Evolutionary conservation across 139 green algal species (phyloP), one percentile per base, ranked within the genome.

Genomic region (Chlorella sp.): DNA sequence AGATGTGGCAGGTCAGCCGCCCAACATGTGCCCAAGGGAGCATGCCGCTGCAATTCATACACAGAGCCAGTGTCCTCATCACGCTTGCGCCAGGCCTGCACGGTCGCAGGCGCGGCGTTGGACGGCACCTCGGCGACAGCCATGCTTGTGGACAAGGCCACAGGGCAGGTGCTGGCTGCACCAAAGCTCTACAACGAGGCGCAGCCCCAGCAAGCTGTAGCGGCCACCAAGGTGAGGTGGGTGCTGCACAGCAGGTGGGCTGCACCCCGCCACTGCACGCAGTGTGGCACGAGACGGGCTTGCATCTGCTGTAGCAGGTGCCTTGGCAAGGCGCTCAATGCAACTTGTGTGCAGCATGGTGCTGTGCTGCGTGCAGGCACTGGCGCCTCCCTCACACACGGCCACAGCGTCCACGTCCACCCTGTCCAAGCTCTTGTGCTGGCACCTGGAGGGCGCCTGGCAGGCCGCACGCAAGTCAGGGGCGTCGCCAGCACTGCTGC

Each of bases 61-160:
- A n/a, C n/a, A n/a, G n/a, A n/a, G n/a, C n/a, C n/a, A n/a, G n/a
- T n/a, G n/a, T n/a, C n/a, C n/a, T n/a, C n/a, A n/a, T n/a, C n/a
- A n/a, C n/a, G n/a, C n/a, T n/a, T n/a, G n/a, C n/a, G n/a, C n/a
- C n/a, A n/a, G n/a, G n/a, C n/a, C n/a, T n/a, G n/a, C n/a, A n/a
- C n/a, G n/a, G n/a, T n/a, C n/a, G 67, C 30, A 5, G 78, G 63
- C 2, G 31, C 97, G 0, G 88, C 87, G 2, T 83, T 98, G 30
- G 93, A 97, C 64, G 93, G 93, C 69, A 98, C 93, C 10, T 95
- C 88, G 17, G 80, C 88, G 59, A 98, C 93, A 23, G 82, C 90
- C 0, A 31, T 98, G 74, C 85, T 98, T 36, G 72, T 97, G 17
- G 90, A 97, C 71, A 62, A 42, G 17, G 34, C 34, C 27, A 50